These are phyloP conservation scores for Leccinum variabile DNA, from an alignment of 1,284 basidiomycete species.

Conservation along the genomic window DNA sequence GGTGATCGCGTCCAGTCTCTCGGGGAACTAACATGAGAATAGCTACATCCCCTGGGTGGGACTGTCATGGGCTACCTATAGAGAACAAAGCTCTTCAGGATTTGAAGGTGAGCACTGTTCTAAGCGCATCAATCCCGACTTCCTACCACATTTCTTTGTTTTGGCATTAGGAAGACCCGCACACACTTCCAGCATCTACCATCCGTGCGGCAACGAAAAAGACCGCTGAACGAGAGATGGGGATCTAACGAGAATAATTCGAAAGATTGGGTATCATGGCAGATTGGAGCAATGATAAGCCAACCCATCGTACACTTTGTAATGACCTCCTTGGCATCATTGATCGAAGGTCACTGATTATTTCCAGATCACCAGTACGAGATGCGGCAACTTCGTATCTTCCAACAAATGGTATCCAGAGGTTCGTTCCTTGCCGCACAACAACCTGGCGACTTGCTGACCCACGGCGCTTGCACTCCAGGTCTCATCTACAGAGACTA, in stretches of 20 bases:
- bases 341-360: background rate
- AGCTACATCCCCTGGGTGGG: slow-evolving; percentile 96
- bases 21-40: slow-evolving; percentile 12
- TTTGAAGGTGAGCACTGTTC: slow-evolving; percentile 53
- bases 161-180: slow-evolving; percentile 48
- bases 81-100: slow-evolving; percentile 88
- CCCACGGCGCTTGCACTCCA: slow-evolving; percentile 23
- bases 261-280: slow-evolving; percentile 88
- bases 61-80: slow-evolving; percentile 97
- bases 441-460: background rate
- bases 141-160: slow-evolving; percentile 2
- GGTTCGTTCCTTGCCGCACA: slow-evolving; percentile 43
- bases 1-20: slow-evolving; percentile 80
- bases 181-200: slow-evolving; percentile 53
- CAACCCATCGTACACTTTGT: slow-evolving; percentile 89
- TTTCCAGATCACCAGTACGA: slow-evolving; percentile 81
- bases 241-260: slow-evolving; percentile 81
- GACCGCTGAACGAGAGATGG: slow-evolving; percentile 78
- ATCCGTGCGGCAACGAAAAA: slow-evolving; percentile 74
- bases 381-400: slow-evolving; percentile 84
- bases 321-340: background rate
- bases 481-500: slow-evolving; percentile 86
- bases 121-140: background rate
- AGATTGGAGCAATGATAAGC: slow-evolving; percentile 72
- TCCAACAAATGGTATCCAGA: slow-evolving; percentile 86